Base-by-base conservation (phyloP, 148 eudicot genomes). In the Linanthus parryae region DNA sequence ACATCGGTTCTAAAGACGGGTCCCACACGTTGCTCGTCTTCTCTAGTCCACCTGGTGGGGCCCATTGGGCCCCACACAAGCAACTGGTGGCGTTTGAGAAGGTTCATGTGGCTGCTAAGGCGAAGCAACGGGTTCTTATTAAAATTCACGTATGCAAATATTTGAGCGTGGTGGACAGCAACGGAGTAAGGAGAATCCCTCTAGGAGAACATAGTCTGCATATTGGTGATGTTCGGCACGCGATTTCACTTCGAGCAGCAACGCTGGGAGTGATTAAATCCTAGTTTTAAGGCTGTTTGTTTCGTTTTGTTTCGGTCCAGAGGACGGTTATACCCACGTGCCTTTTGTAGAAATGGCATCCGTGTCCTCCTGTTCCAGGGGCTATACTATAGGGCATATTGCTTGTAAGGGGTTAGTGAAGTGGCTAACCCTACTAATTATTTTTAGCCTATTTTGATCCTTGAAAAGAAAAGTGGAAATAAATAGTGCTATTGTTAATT, bases 11-110 rank as follows among this genome's bases (percentile, higher is more conserved):
- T 20, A 75, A 38, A 40, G 97, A 86, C 26, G 97, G 97, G 2
- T 37, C 89, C 10, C 95, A 91, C 73, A 78, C 92, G 2, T 64
- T 90, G 33, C 71, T 90, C 3, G 86, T 83, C 8, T 90, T 69
- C 52, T 73, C 94, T 0, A 62, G 64, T 15, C 92, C 97, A 0
- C 97, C 97, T 0, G 0, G 12, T 4, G 64, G 49, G 2, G 77
- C 52, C 2, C 57, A 49, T 1, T 80, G 97, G 92, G 80, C 85
- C 7, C 97, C 97, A 0, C 82, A 58, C 7, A 87, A 69, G 52
- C 89, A 91, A 34, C 56, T 91, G 26, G 84, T 91, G 2, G 87
- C 86, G 0, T 91, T 91, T 24, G 73, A 81, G 43, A 91, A 75
- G 37, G 83, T 91, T 16, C 57, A 58, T 2, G 64, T 91, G n/a